phyloP scores from a whole-genome alignment of 2,329 filamentous ascomycete genomes.

The Fusarium coffeatum region DNA sequence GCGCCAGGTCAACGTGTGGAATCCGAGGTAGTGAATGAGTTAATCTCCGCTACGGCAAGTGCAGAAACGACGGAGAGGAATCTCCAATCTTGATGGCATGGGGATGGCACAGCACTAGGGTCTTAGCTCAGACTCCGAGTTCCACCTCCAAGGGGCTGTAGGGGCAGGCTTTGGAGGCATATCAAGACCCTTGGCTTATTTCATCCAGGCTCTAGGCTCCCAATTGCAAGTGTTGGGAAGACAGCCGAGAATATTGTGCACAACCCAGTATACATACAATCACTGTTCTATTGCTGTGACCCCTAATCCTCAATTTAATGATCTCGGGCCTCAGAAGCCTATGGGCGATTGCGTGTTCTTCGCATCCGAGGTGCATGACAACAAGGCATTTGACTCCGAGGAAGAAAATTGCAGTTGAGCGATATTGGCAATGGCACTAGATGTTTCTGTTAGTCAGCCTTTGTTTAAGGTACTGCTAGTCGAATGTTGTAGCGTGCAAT shows the following conservation, averaged over 20 bases:
- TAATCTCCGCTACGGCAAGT: slow-evolving; percentile 1
- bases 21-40: background rate
- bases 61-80: slow-evolving; percentile 8
- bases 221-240: too few species aligned
- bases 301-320: too few species aligned
- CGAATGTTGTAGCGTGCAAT: too few species aligned
- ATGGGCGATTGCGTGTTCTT: too few species aligned
- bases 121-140: background rate
- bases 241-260: too few species aligned
- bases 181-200: slow-evolving; percentile 12
- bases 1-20: slow-evolving; percentile 12
- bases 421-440: background rate
- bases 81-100: slow-evolving; percentile 10
- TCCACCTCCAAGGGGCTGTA: slow-evolving; percentile 11
- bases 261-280: too few species aligned
- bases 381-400: too few species aligned
- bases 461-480: background rate
- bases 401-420: background rate
- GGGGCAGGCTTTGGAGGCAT: background rate
- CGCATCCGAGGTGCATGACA: too few species aligned
- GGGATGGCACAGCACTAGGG: background rate
- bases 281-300: too few species aligned
- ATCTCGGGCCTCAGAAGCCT: too few species aligned
- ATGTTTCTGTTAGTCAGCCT: slow-evolving; percentile 26
- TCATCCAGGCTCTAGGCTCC: background rate